These are phyloP conservation scores for Copromyces sp. DNA, from an alignment of 495 filamentous ascomycete genomes.

Conservation along the genomic window DNA sequence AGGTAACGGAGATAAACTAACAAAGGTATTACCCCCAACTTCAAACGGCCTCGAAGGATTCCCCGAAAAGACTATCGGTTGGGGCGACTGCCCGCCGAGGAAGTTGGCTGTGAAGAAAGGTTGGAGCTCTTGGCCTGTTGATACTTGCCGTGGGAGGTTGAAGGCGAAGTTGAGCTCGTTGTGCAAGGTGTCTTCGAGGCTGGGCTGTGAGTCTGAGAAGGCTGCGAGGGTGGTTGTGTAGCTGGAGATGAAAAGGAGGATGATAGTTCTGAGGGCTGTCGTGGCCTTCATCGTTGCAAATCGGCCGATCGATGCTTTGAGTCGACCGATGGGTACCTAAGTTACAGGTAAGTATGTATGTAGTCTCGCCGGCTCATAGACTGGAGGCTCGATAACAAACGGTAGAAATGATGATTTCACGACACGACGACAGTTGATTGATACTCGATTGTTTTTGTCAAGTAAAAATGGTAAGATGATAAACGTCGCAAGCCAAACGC, in stretches of 20 bases:
- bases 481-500: too few relatives aligned
- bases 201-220: conserved; percentile 2
- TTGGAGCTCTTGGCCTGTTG: conserved; percentile 14
- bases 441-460: background rate
- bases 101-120: conserved; percentile 10
- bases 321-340: too few relatives aligned
- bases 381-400: too few relatives aligned
- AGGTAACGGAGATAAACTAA: conserved; percentile 16
- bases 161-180: conserved; percentile 13
- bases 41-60: conserved; percentile 32
- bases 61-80: conserved; percentile 25
- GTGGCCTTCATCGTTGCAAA: background rate
- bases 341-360: too few relatives aligned
- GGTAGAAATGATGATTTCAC: too few relatives aligned
- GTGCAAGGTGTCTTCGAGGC: conserved; percentile 6
- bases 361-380: too few relatives aligned
- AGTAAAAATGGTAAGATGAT: too few relatives aligned
- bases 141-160: conserved; percentile 10
- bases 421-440: too few relatives aligned
- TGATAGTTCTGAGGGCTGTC: background rate
- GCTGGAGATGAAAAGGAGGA: background rate
- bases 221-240: background rate
- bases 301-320: background rate
- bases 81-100: conserved; percentile 14
- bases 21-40: conserved; percentile 38